phyloP scores from a whole-genome alignment of 2,329 filamentous ascomycete species.

The Alternaria sp. region DNA sequence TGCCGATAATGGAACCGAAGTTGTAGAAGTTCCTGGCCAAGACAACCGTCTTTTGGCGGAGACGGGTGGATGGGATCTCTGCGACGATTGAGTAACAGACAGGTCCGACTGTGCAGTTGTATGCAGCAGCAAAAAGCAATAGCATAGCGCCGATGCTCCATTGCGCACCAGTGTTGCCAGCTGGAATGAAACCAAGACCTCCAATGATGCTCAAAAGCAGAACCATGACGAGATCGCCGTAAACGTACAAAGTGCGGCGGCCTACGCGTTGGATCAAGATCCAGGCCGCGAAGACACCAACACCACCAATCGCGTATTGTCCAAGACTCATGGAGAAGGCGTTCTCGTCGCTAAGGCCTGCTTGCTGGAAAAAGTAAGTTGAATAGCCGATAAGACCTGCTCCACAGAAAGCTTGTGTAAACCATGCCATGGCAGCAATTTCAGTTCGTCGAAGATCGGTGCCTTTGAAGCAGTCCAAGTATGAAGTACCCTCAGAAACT shows the following conservation, averaged over 20 bases:
- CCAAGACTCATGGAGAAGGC: constrained; percentile 61
- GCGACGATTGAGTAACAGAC: constrained; percentile 90
- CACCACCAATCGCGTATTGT: constrained; percentile 66
- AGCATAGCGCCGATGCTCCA: constrained; percentile 50
- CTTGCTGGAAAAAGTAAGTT: constrained; percentile 60
- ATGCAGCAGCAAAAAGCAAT: constrained; percentile 67
- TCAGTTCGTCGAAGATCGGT: constrained; percentile 81
- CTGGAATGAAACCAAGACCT: constrained; percentile 71
- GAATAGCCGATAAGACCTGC: constrained; percentile 48
- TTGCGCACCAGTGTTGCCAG: constrained; percentile 56
- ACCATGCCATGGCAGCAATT: constrained; percentile 64
- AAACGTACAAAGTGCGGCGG: constrained; percentile 77
- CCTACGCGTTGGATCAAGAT: constrained; percentile 79
- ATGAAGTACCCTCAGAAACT: constrained; percentile 72
- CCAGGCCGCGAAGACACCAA: constrained; percentile 79
- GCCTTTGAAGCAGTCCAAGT: constrained; percentile 87
- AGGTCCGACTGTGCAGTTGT: constrained; percentile 86
- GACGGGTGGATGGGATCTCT: constrained; percentile 81
- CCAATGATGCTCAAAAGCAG: constrained; percentile 80
- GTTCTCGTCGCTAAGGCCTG: constrained; percentile 55
- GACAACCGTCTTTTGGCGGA: constrained; percentile 92
- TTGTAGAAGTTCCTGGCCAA: constrained; percentile 80
- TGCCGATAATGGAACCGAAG: constrained; percentile 79
- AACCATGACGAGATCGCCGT: constrained; percentile 66
- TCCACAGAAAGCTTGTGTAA: constrained; percentile 55